Conservation (phyloP, 2,329 filamentous ascomycete genomes). For the Elsinoe necatrix region DNA sequence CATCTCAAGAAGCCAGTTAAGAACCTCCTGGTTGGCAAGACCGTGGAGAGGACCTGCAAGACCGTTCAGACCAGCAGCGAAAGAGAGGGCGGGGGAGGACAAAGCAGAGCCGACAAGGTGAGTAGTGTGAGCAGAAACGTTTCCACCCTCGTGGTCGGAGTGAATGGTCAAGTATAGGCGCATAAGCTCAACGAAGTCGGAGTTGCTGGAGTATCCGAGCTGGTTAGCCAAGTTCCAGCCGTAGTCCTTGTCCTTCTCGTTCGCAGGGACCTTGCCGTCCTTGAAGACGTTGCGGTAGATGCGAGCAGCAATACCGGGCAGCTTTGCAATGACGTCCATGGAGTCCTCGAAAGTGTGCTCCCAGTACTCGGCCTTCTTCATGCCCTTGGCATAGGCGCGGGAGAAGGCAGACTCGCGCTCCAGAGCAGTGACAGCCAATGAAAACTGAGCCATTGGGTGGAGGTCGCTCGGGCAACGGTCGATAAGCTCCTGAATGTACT, state of each 20-base stretch:
- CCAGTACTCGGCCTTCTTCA: slow-evolving; percentile 99
- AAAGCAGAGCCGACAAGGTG: slow-evolving; percentile 95
- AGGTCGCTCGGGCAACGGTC: slow-evolving; percentile 98
- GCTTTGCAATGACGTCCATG: slow-evolving; percentile 99
- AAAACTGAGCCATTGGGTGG: slow-evolving; percentile 99
- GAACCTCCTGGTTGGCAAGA: slow-evolving; percentile 98
- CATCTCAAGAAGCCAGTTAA: slow-evolving; percentile 99
- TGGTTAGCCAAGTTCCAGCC: slow-evolving; percentile 99
- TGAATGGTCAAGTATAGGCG: slow-evolving; percentile 99
- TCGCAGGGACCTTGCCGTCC: slow-evolving; percentile 91
- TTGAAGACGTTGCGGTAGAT: slow-evolving; percentile 99
- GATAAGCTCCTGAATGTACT: slow-evolving; percentile 98
- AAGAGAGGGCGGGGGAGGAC: slow-evolving; percentile 93
- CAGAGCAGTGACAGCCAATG: slow-evolving; percentile 90
- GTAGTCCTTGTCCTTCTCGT: slow-evolving; percentile 99
- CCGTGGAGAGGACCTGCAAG: slow-evolving; percentile 97
- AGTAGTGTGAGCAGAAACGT: slow-evolving; percentile 96
- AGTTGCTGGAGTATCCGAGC: slow-evolving; percentile 91
- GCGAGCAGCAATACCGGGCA: slow-evolving; percentile 92
- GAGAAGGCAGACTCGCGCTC: slow-evolving; percentile 97
- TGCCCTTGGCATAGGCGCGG: slow-evolving; percentile 97
- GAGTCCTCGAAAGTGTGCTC: slow-evolving; percentile 98
- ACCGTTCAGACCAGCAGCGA: slow-evolving; percentile 94
- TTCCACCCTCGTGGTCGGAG: slow-evolving; percentile 99
- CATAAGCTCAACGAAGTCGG: slow-evolving; percentile 96